Evolutionary conservation across 345 rosid genomes (phyloP).

Genomic region (Luvunga scandens): DNA sequence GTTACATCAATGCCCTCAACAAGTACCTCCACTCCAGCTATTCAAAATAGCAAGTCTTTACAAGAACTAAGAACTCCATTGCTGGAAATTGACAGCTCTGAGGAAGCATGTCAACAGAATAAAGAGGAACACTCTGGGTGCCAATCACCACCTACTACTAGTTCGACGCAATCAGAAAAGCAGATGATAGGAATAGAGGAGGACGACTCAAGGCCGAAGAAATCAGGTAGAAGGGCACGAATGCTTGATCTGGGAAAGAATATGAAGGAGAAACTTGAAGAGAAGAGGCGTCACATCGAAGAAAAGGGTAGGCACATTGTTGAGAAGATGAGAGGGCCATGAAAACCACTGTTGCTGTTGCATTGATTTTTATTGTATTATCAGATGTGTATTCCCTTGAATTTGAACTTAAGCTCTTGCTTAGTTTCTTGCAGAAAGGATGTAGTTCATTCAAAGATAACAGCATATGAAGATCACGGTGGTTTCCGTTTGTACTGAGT

Average conservation of each 20-base stretch:
- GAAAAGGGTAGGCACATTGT: constrained; percentile 72
- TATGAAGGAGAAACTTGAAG: constrained; percentile 90
- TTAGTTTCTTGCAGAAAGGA: neutral
- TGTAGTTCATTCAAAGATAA: neutral
- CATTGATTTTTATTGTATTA: neutral
- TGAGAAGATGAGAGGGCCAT: constrained; percentile 81
- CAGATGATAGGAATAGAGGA: constrained; percentile 35
- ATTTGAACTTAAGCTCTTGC: neutral
- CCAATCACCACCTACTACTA: constrained; percentile 25
- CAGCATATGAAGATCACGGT: neutral
- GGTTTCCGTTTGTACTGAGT: neutral
- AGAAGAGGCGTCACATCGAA: constrained; percentile 81
- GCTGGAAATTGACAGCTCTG: constrained; percentile 33
- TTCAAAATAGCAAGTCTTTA: constrained; percentile 29
- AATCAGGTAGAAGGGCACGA: constrained; percentile 59
- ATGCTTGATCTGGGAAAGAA: constrained; percentile 83
- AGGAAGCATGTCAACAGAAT: constrained; percentile 23
- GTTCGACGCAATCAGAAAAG: constrained; percentile 24
- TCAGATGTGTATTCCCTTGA: neutral
- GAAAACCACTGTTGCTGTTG: constrained; percentile 1
- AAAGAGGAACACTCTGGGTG: constrained; percentile 25
- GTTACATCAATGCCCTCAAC: constrained; percentile 15
- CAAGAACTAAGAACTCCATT: constrained; percentile 60
- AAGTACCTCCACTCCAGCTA: constrained; percentile 21
- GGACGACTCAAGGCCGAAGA: constrained; percentile 55